Evolutionary conservation across 1,139 yeast genomes (phyloP), one percentile per base, ranked within the genome.

Genomic region (Saccharomyces hybrid): DNA sequence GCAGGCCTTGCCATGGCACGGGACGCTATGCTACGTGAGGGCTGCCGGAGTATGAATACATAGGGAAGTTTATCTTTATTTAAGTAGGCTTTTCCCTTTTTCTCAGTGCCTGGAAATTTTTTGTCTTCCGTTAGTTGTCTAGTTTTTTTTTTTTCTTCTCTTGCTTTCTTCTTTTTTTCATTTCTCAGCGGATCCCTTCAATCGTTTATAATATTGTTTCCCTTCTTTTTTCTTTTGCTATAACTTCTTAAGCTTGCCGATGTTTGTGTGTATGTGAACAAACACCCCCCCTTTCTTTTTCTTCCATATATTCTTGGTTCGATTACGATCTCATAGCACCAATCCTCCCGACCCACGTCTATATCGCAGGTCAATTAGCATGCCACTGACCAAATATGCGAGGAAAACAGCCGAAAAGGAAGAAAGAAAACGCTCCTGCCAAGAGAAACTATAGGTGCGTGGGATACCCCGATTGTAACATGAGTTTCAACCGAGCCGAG

Each of bases 401-500:
- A 48, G 14, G 25, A 38, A 51, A 41, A 48, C n/a, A 14, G 42
- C 34, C 8, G 48, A 42, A 46, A 44, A 34, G 16, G 47, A 44
- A n/a, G 32, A 34, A 3, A 50, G 34, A 32, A 42, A 31, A 1
- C 38, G 11, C 38, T 11, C 13, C 42, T 8, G 41, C 25, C 16
- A 54, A 54, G n/a, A 60, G 59, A 47, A 44, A 55, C 20, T 90
- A 89, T 71, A 93, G 85, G 68, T 90, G 97, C 70, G 76, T 86
- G 1, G 96, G 96, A 4, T 90, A 81, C 67, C 90, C 91, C 14
- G 91, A 87, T 59, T 90, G 98, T 70, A 76, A 74, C 55, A 91
- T 90, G 96, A 81, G 91, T 11, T 91, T 90, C 68, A 88, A 95
- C 1, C 73, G 96, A 56, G 83, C 89, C 16, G 97, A 91, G 68